These are phyloP conservation scores for Penicillium sp. DNA, from an alignment of 2,329 filamentous ascomycete species.

Conservation along the genomic window DNA sequence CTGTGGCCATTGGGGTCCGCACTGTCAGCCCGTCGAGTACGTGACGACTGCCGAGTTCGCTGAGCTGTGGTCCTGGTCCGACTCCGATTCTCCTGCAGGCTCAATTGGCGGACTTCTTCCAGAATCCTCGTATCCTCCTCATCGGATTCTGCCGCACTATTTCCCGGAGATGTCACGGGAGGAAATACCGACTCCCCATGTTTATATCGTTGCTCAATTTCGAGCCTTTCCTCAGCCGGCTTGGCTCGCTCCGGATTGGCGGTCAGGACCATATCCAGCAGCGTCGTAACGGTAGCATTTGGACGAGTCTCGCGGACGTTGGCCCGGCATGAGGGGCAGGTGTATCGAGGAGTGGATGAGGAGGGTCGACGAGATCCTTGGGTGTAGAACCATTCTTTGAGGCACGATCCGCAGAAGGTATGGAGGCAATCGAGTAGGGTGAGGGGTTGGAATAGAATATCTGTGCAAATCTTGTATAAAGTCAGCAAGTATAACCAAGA, in stretches of 20 bases:
- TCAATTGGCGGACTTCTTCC: constrained; percentile 73
- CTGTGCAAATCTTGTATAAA: constrained; percentile 81
- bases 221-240: constrained; percentile 72
- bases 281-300: constrained; percentile 86
- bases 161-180: constrained; percentile 50
- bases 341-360: constrained; percentile 65
- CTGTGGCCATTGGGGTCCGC: constrained; percentile 45
- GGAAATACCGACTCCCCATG: constrained; percentile 82
- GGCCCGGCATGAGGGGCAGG: constrained; percentile 91
- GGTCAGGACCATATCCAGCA: constrained; percentile 85
- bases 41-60: constrained; percentile 30
- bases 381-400: constrained; percentile 94
- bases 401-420: constrained; percentile 92
- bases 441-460: constrained; percentile 87
- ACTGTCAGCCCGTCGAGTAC: constrained; percentile 39
- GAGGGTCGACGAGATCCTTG: constrained; percentile 64
- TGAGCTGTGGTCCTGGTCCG: constrained; percentile 34
- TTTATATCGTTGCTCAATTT: constrained; percentile 76
- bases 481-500: constrained; percentile 4
- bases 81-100: constrained; percentile 58
- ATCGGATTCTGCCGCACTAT: constrained; percentile 45
- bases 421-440: constrained; percentile 92
- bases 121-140: constrained; percentile 72
- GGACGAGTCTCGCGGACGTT: constrained; percentile 83
- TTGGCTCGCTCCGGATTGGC: constrained; percentile 78